Percentiles rank a stretch among this genome's conserved stretches.
Evolutionary conservation across 306 rosid genomes (phyloP).

Genomic region (Urtica urens): DNA sequence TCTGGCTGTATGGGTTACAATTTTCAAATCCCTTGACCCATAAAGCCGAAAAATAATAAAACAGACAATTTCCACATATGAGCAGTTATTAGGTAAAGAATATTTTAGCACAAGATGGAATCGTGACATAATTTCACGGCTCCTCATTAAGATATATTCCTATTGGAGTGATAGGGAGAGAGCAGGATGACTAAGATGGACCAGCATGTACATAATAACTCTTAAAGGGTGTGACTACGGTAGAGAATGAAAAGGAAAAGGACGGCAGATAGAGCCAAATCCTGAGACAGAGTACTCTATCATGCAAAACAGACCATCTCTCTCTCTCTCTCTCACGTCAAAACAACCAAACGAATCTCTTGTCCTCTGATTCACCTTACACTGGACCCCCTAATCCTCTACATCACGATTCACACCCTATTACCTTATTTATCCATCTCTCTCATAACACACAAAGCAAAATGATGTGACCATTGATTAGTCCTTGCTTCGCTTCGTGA

Average conservation of each 20-base stretch:
- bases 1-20: too few species aligned
- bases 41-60: too few species aligned
- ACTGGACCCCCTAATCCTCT: slow-evolving; percentile 14
- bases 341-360: slow-evolving; percentile 52
- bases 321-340: slow-evolving; percentile 2
- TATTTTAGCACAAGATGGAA: too few species aligned
- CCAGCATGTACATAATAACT: not conserved
- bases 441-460: not conserved
- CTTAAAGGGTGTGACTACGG: not conserved
- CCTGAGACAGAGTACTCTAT: slow-evolving; percentile 18
- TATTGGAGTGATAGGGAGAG: not conserved
- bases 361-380: slow-evolving; percentile 13
- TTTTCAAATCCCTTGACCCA: too few species aligned
- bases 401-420: too few species aligned
- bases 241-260: slow-evolving; percentile 26
- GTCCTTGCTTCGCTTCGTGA: slow-evolving; percentile 27
- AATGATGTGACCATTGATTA: not conserved
- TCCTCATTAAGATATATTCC: not conserved
- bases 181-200: not conserved
- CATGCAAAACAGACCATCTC: slow-evolving; percentile 8
- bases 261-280: slow-evolving; percentile 55
- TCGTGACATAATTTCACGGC: too few species aligned
- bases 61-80: too few species aligned
- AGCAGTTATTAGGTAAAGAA: too few species aligned
- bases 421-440: not conserved